These are phyloP conservation scores for Kregervanrija pseudodelftensis DNA, from an alignment of 805 yeast species.

Conservation along the genomic window DNA sequence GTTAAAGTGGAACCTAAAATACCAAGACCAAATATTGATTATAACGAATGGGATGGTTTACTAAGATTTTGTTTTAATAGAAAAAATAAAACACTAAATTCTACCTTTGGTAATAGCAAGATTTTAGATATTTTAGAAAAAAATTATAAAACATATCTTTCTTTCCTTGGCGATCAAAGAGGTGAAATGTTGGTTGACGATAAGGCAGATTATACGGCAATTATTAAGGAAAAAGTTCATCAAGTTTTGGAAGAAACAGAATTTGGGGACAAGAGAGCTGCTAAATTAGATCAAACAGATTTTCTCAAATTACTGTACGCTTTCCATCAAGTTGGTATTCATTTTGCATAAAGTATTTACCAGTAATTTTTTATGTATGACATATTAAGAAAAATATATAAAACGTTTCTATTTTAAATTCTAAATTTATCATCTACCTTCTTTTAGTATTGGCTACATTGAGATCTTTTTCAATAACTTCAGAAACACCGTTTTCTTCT, in stretches of 20 bases:
- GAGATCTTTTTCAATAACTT: conserved; percentile 67
- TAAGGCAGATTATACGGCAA: conserved; percentile 32
- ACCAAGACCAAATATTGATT: conserved; percentile 93
- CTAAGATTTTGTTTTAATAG: conserved; percentile 87
- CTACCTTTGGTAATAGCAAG: conserved; percentile 82
- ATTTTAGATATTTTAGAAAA: conserved; percentile 77
- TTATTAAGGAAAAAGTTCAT: conserved; percentile 64
- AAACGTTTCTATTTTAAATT: neutral
- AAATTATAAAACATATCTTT: conserved; percentile 75
- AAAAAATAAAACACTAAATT: conserved; percentile 86
- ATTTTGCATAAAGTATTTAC: conserved; percentile 58
- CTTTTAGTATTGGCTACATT: neutral
- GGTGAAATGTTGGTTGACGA: conserved; percentile 41
- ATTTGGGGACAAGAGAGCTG: conserved; percentile 78
- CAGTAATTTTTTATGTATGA: neutral
- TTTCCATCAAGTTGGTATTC: conserved; percentile 95
- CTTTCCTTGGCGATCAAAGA: conserved; percentile 38
- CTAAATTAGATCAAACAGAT: conserved; percentile 93
- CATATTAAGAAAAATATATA: too few species aligned
- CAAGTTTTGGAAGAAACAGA: conserved; percentile 75
- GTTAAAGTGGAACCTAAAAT: conserved; percentile 86
- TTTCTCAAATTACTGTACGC: conserved; percentile 81
- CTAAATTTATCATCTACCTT: neutral
- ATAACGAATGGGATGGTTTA: conserved; percentile 95
- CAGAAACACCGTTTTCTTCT: conserved; percentile 92